Evolutionary conservation across 2,329 filamentous ascomycete genomes (phyloP), one percentile per base, ranked within the genome.

Genomic region (Aspergillus pseudotamarii): DNA sequence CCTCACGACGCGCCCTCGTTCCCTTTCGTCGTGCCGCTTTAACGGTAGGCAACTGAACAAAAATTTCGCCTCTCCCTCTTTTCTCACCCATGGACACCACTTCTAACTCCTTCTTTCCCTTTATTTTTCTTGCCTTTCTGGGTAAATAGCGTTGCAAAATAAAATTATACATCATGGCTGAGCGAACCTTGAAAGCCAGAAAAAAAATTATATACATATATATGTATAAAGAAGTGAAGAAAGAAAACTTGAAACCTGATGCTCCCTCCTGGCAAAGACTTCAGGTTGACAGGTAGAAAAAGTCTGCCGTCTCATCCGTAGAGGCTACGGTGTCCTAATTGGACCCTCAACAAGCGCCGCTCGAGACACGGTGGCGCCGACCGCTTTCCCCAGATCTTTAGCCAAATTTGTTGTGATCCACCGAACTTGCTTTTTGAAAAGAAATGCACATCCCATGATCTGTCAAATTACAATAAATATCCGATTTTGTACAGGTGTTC

Each of bases 21-120:
- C 72, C 36, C 38, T n/a, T 62, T 68, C 69, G 51, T 61, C 68
- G 69, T 65, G 74, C 76, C 72, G 76, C 75, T 77, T 76, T 76
- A 73, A 66, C 60, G 50, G 62, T 69, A 65, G 68, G 68, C 71
- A 72, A 72, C 65, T 70, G 73, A 76, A 73, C 72, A 76, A 76
- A 76, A 75, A 68, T 71, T 69, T 68, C 64, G 61, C 61, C 51
- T 62, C 62, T 59, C 61, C 54, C 53, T 46, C 63, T 41, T 41
- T 58, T 3, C 66, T 65, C 57, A 59, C 10, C 48, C 48, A 51
- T 50, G 46, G 46, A 30, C 36, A 41, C 43, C 30, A 26, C 34
- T 32, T 59, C 26, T 34, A n/a, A n/a, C 30, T 60, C 19, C 26
- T 23, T 23, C 36, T 63, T 58, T 50, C 48, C 26, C 11, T 51